Percentiles rank a stretch among this genome's conserved stretches.
Conservation (phyloP, 2,329 filamentous ascomycete species). For the Sarocladium brachiariae region DNA sequence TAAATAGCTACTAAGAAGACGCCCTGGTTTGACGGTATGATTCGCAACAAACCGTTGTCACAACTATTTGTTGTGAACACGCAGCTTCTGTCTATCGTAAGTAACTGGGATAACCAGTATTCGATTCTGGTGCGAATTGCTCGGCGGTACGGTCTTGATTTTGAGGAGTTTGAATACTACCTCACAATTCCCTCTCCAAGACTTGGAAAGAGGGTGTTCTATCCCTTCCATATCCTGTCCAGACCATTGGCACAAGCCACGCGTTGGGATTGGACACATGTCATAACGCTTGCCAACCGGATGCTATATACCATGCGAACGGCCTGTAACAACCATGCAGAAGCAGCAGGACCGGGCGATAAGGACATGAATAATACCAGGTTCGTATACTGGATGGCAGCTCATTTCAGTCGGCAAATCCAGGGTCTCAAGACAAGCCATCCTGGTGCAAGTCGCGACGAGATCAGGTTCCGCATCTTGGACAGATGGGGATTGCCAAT, state of each 20-base stretch:
- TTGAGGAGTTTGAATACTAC: background rate
- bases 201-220: background rate
- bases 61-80: too few relatives aligned
- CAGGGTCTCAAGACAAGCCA: slow-evolving; percentile 6
- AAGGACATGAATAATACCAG: background rate
- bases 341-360: slow-evolving; percentile 4
- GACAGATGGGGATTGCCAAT: slow-evolving; percentile 8
- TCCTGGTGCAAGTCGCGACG: slow-evolving; percentile 2
- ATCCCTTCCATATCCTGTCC: slow-evolving; percentile 2
- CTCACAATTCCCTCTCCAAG: background rate
- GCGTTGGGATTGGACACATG: slow-evolving; percentile 6
- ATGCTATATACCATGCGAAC: background rate
- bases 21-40: too few relatives aligned
- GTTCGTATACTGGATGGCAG: slow-evolving; percentile 10
- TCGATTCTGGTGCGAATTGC: background rate
- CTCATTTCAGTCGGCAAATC: slow-evolving; percentile 9
- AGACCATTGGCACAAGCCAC: background rate
- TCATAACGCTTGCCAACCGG: background rate
- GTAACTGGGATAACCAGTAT: background rate
- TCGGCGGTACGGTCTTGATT: background rate
- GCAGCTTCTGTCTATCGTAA: too few relatives aligned
- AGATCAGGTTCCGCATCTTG: slow-evolving; percentile 7
- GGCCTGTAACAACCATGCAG: slow-evolving; percentile 3
- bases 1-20: too few relatives aligned
- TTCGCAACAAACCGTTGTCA: too few relatives aligned